A percentile compares a stretch with the other conserved stretches of the same genome.
Evolutionary conservation across 106 monocot genomes (phyloP).

Genomic region (Cymbidium sinense): DNA sequence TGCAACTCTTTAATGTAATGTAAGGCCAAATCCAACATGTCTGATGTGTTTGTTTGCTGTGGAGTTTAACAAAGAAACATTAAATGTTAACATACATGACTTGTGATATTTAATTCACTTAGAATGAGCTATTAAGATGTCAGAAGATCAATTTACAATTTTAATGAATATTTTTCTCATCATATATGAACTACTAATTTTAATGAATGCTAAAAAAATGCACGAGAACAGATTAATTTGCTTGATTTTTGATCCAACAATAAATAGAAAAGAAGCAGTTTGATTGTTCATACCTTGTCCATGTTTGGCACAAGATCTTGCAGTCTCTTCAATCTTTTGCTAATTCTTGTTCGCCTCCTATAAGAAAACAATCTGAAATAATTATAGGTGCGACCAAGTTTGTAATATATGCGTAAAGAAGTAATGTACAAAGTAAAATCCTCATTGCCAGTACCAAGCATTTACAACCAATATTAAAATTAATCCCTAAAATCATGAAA

Average conservation of each 20-base stretch:
- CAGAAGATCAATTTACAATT: background rate
- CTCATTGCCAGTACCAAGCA: too few species aligned
- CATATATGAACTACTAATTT: background rate
- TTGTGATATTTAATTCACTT: background rate
- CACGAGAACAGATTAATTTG: background rate
- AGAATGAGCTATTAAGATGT: background rate
- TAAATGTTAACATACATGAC: background rate
- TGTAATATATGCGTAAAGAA: background rate
- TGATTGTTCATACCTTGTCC: slow-evolving; percentile 30
- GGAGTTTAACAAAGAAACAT: background rate
- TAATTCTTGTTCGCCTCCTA: slow-evolving; percentile 47
- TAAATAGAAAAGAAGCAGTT: background rate
- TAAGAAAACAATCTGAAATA: background rate
- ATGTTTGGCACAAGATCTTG: slow-evolving; percentile 37
- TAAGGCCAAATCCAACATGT: slow-evolving; percentile 85
- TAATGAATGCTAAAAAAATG: background rate
- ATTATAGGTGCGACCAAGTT: background rate
- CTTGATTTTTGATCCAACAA: background rate
- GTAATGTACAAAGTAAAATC: too few species aligned
- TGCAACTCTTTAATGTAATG: slow-evolving; percentile 70
- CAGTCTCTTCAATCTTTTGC: slow-evolving; percentile 34
- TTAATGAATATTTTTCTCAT: background rate
- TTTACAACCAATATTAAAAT: background rate
- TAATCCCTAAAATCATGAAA: background rate
- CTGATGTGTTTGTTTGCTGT: slow-evolving; percentile 86